A percentile compares a stretch with the other conserved stretches of the same genome.
These are phyloP conservation scores for Amylocystis lapponica DNA, from an alignment of 768 basidiomycete species.

Conservation along the genomic window DNA sequence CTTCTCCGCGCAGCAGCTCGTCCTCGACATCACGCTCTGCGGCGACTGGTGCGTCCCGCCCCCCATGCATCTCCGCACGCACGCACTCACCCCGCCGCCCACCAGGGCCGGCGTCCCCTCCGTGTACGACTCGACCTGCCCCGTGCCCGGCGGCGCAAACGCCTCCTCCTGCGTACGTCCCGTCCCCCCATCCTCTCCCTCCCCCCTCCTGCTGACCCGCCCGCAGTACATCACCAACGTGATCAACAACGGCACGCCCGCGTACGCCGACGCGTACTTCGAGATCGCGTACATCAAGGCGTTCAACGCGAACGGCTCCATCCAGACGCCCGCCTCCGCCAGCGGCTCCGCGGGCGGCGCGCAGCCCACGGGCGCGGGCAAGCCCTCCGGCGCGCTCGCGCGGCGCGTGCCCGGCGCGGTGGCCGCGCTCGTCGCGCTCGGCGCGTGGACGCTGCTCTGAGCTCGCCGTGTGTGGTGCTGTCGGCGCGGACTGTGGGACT, in stretches of 20 bases:
- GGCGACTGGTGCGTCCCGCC: conserved; percentile 35
- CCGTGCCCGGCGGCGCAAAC: conserved; percentile 30
- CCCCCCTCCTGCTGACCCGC: neutral
- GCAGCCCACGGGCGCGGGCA: no score
- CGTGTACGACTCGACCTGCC: conserved; percentile 42
- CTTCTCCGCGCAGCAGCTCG: conserved; percentile 45
- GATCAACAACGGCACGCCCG: conserved; percentile 35
- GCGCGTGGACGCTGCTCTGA: no score
- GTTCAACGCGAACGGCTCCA: conserved; percentile 25
- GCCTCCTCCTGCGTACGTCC: conserved; percentile 25
- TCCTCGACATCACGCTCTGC: conserved; percentile 55
- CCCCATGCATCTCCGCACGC: neutral
- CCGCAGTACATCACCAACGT: conserved; percentile 42
- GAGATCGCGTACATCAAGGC: conserved; percentile 56
- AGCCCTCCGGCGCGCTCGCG: no score
- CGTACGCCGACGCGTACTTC: conserved; percentile 48
- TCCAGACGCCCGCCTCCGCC: conserved; percentile 4
- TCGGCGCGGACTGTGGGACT: no score
- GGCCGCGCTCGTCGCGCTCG: no score
- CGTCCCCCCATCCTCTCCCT: neutral
- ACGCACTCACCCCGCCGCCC: neutral
- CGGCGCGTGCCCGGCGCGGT: no score
- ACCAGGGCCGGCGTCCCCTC: conserved; percentile 45
- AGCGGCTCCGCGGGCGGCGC: no score
- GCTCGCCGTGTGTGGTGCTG: no score